A percentile compares a stretch with the other conserved stretches of the same genome.
Conservation (phyloP, 176 grass and related monocot genomes). For the Zoysia japonica region DNA sequence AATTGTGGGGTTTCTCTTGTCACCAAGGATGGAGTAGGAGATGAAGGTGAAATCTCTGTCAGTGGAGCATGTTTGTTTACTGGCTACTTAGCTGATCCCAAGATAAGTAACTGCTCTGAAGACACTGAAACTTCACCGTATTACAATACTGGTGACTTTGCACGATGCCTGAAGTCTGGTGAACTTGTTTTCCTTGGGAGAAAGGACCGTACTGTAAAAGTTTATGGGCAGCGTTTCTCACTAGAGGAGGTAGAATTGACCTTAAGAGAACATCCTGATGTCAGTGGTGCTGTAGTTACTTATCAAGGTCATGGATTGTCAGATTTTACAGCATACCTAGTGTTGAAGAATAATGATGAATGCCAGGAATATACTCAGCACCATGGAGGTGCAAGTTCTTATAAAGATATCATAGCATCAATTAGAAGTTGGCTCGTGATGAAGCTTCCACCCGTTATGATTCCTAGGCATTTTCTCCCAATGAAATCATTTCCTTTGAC, state of each 20-base stretch:
- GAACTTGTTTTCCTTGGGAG: constrained; percentile 83
- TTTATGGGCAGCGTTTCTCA: constrained; percentile 77
- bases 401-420: constrained; percentile 50
- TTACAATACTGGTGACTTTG: constrained; percentile 82
- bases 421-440: constrained; percentile 70
- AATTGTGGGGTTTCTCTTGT: constrained; percentile 77
- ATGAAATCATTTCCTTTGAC: constrained; percentile 64
- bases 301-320: constrained; percentile 40
- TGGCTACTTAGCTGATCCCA: constrained; percentile 55
- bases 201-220: constrained; percentile 78
- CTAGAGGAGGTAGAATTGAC: constrained; percentile 79
- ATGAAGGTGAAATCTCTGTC: constrained; percentile 84
- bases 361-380: constrained; percentile 5
- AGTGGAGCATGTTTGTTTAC: constrained; percentile 77
- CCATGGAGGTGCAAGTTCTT: constrained; percentile 23
- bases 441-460: constrained; percentile 70
- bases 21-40: constrained; percentile 15
- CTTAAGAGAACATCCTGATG: constrained; percentile 71
- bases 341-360: constrained; percentile 41
- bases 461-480: constrained; percentile 59
- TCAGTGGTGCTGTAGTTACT: constrained; percentile 70
- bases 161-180: constrained; percentile 57
- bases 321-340: constrained; percentile 73
- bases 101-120: constrained; percentile 20
- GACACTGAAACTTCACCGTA: constrained; percentile 29